phyloP scores from a whole-genome alignment of 805 yeast genomes.

The Barnettozyma salicaria region DNA sequence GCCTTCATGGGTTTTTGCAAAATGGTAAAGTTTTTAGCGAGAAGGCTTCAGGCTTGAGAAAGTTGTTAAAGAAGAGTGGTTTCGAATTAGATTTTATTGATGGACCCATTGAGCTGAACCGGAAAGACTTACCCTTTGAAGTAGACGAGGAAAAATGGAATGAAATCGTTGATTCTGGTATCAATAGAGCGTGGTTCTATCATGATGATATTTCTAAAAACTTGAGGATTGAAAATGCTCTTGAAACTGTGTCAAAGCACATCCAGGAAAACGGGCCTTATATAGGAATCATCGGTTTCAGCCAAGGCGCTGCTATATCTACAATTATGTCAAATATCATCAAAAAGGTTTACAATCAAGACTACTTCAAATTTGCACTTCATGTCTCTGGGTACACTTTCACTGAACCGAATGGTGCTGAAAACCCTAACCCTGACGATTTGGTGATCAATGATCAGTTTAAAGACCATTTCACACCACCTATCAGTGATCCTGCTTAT shows the following conservation, averaged over 20 bases:
- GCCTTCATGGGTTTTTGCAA: constrained; percentile 89
- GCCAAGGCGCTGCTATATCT: constrained; percentile 90
- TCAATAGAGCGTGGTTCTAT: constrained; percentile 71
- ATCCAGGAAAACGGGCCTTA: constrained; percentile 71
- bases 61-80: constrained; percentile 56
- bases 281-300: constrained; percentile 84
- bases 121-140: constrained; percentile 71
- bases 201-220: constrained; percentile 44
- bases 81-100: constrained; percentile 71
- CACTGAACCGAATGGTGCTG: constrained; percentile 31
- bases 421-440: constrained; percentile 26
- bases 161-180: constrained; percentile 39
- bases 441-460: constrained; percentile 34
- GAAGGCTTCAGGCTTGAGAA: constrained; percentile 85
- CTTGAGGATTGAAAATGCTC: constrained; percentile 44
- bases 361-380: constrained; percentile 60
- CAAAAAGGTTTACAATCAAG: constrained; percentile 31
- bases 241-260: constrained; percentile 42
- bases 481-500: constrained; percentile 24
- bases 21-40: constrained; percentile 77
- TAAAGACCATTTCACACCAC: constrained; percentile 27
- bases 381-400: constrained; percentile 64
- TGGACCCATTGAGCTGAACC: constrained; percentile 63
- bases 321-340: constrained; percentile 62
- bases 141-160: constrained; percentile 48